phyloP scores from a whole-genome alignment of 352 stramenopile genomes.

The Phytophthora sp. region DNA sequence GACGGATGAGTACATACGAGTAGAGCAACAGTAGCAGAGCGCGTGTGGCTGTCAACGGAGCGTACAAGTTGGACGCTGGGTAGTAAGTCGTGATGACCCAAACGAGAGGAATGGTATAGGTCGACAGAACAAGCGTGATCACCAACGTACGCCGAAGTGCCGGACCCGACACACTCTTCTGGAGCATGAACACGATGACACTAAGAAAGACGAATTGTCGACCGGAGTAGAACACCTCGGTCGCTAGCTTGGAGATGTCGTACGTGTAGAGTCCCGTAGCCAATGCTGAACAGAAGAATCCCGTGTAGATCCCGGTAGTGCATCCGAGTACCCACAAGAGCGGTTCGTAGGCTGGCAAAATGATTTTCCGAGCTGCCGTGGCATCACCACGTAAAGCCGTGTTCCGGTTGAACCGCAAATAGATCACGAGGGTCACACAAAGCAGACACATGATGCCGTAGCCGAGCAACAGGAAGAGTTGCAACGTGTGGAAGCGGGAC shows the following conservation, averaged over 20 bases:
- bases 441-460: slow-evolving; percentile 69
- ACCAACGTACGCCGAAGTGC: slow-evolving; percentile 50
- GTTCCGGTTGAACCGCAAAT: slow-evolving; percentile 55
- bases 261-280: slow-evolving; percentile 53
- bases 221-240: slow-evolving; percentile 65
- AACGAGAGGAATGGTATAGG: slow-evolving; percentile 53
- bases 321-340: slow-evolving; percentile 53
- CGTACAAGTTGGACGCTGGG: slow-evolving; percentile 44
- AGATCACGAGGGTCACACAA: slow-evolving; percentile 49
- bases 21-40: slow-evolving; percentile 49
- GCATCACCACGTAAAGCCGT: slow-evolving; percentile 52
- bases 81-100: slow-evolving; percentile 48
- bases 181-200: slow-evolving; percentile 69
- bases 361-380: slow-evolving; percentile 58
- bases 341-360: slow-evolving; percentile 66
- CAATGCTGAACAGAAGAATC: slow-evolving; percentile 52
- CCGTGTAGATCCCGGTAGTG: slow-evolving; percentile 54
- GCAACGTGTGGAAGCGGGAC: slow-evolving; percentile 50
- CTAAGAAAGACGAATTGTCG: slow-evolving; percentile 67
- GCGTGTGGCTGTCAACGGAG: slow-evolving; percentile 41
- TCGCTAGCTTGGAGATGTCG: slow-evolving; percentile 57
- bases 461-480: slow-evolving; percentile 59
- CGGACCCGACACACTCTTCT: slow-evolving; percentile 59
- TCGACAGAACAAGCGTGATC: slow-evolving; percentile 52
- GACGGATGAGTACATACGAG: slow-evolving; percentile 57